Base-by-base conservation (phyloP, 139 green algal species). In the Picochlorum costavermella region DNA sequence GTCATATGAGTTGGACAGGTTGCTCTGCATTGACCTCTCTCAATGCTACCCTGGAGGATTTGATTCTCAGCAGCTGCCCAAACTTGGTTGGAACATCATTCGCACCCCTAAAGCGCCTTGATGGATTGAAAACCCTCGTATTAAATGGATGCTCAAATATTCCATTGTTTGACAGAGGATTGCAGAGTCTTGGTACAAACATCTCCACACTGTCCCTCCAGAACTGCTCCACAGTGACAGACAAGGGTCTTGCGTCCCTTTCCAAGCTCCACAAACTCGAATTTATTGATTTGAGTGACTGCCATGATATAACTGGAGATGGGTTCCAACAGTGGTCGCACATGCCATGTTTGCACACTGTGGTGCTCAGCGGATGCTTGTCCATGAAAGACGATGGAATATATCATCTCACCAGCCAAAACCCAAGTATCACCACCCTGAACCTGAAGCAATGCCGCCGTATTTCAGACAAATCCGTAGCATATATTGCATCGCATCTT, bases 361-460 rank as follows among this genome's bases (percentile, higher is more conserved):
- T 84, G 17, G 45, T 65, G 43, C 50, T 84, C 50, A 60, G 64
- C 16, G 75, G 75, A 50, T 70, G 69, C 43, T 9, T 55, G 1
- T 53, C 29, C 1, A 17, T 77, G 28, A 66, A 63, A 36, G 74
- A 82, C 31, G 65, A 50, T 13, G 77, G 70, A 12, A 44, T 82
- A 49, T 57, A 36, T 6, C 60, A 51, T 11, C 44, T 83, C 2
- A 56, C 25, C 3, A 5, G 26, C 14, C 20, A 23, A 56, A 68
- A 55, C 20, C 25, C 17, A 6, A 16, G 8, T 30, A 31, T 81
- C 56, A 45, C 25, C 1, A 17, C 16, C 8, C 61, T 83, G 17
- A 81, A 72, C 61, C 45, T 83, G 31, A 73, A 78, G 56, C 67
- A 83, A 36, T 83, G 76, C 68, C 61, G 55, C 17, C 53, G 44